Base-by-base conservation (phyloP, 768 basidiomycete genomes). In the Trametes meyenii region DNA sequence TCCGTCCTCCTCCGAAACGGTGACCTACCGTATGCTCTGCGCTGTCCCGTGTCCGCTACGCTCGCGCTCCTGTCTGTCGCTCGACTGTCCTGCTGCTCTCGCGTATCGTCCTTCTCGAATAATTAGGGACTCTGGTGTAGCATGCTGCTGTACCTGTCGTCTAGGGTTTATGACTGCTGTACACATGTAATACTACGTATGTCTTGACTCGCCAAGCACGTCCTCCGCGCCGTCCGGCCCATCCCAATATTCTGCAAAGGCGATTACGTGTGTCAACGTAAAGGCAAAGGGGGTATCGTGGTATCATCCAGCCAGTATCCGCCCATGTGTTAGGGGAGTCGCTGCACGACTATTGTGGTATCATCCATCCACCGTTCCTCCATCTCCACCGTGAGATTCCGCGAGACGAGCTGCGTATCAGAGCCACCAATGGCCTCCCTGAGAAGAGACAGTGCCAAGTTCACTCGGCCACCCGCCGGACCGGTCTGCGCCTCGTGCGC, bases 321-420 rank as follows among this genome's bases (percentile, higher is more conserved):
- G 5, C 19, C 19, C 36, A 5, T 40, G 44, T 43, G 39, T 55
- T 48, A 74, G 19, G 78, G 67, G 53, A 70, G 61, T 13, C 73
- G 73, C 56, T 79, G 80, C 50, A 83, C 75, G 21, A 82, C 58
- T 24, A 82, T 72, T 8, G 81, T 82, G 19, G 78, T 75, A 61
- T 82, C 81, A 61, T 82, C 82, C 70, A 82, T 77, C 81, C 80
- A 82, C 56, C 75, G 74, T 40, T 79, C 80, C 56, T 77, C 77
- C 76, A 81, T 81, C 70, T 82, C 82, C 45, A 82, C 71, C 8
- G 81, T 83, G 35, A 82, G 55, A 45, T 75, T 77, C 62, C 75
- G 74, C n/a, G 81, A 82, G 13, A 73, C 76, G 5, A 73, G 69
- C 17, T 73, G 70, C 13, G 66, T 60, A 60, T 83, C 74, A 16